Conservation (phyloP, 2,329 filamentous ascomycete genomes). For the Tolypocladium amazonense region DNA sequence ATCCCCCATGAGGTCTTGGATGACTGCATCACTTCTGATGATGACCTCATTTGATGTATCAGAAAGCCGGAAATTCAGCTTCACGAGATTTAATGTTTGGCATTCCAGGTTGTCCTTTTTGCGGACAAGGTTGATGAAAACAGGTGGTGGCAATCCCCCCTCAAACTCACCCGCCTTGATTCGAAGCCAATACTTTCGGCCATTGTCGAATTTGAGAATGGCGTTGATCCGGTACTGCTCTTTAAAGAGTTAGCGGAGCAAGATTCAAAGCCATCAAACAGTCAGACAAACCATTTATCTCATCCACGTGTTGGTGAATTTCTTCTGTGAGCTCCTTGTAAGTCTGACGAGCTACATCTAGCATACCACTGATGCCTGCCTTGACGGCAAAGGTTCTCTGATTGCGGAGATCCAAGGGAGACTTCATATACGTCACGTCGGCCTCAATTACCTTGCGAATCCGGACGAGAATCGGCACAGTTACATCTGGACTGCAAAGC, state of each 20-base stretch:
- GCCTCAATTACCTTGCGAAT: conserved; percentile 68
- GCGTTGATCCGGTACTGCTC: conserved; percentile 48
- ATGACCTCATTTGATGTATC: conserved; percentile 79
- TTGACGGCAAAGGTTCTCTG: conserved; percentile 86
- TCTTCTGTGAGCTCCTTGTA: conserved; percentile 84
- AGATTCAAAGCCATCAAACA: too few species aligned
- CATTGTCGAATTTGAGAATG: conserved; percentile 64
- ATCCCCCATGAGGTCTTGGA: conserved; percentile 61
- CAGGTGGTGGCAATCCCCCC: conserved; percentile 44
- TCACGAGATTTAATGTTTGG: conserved; percentile 74
- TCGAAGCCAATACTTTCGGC: conserved; percentile 70
- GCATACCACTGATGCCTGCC: conserved; percentile 70
- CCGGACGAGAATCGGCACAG: conserved; percentile 47
- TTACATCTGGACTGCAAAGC: conserved; percentile 55
- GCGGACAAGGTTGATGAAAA: conserved; percentile 67
- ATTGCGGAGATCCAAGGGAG: conserved; percentile 76
- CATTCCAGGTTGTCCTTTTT: conserved; percentile 76
- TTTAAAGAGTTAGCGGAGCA: conserved; percentile 12
- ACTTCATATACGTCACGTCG: conserved; percentile 67
- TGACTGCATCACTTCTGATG: conserved; percentile 66
- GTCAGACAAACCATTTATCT: conserved; percentile 46
- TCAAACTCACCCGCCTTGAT: conserved; percentile 54
- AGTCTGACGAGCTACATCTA: conserved; percentile 80
- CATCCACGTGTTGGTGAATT: conserved; percentile 58
- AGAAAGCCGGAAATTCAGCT: conserved; percentile 66